Conservation (phyloP, 192 early-diverging fungal species). For the Backusella morwellensis region DNA sequence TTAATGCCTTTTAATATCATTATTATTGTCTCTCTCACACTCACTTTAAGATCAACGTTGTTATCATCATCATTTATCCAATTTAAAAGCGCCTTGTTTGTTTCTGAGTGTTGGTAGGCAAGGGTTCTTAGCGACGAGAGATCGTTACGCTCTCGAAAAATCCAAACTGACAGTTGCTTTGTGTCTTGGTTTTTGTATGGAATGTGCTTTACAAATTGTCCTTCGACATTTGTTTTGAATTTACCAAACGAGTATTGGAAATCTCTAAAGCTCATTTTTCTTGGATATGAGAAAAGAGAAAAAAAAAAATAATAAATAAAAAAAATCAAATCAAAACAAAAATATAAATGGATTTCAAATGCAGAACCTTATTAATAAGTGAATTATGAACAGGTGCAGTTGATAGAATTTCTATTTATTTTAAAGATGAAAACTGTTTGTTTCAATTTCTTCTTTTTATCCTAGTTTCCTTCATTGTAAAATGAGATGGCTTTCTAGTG, state of each 20-base stretch:
- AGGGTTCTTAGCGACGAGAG: slow-evolving; percentile 16
- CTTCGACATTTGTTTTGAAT: slow-evolving; percentile 25
- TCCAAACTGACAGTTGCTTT: slow-evolving; percentile 29
- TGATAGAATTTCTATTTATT: too few species aligned
- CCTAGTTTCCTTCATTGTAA: too few species aligned
- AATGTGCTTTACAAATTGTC: slow-evolving; percentile 23
- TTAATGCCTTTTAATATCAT: background rate
- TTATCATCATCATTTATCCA: slow-evolving; percentile 27
- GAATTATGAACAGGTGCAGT: background rate
- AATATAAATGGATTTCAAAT: background rate
- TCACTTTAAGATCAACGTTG: background rate
- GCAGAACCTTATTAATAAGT: background rate
- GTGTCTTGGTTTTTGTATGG: slow-evolving; percentile 30
- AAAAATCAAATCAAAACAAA: background rate
- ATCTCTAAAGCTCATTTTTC: slow-evolving; percentile 30
- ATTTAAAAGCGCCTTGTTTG: slow-evolving; percentile 21
- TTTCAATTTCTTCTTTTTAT: too few species aligned
- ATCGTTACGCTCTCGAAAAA: slow-evolving; percentile 29
- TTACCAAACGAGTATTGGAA: slow-evolving; percentile 26
- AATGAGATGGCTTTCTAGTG: too few species aligned
- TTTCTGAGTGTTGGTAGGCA: slow-evolving; percentile 30
- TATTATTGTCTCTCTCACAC: background rate
- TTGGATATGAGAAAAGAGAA: background rate
- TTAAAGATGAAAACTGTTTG: too few species aligned
- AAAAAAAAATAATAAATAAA: background rate